Conservation (phyloP, 2,329 filamentous ascomycete species). For the Fusarium sp. region DNA sequence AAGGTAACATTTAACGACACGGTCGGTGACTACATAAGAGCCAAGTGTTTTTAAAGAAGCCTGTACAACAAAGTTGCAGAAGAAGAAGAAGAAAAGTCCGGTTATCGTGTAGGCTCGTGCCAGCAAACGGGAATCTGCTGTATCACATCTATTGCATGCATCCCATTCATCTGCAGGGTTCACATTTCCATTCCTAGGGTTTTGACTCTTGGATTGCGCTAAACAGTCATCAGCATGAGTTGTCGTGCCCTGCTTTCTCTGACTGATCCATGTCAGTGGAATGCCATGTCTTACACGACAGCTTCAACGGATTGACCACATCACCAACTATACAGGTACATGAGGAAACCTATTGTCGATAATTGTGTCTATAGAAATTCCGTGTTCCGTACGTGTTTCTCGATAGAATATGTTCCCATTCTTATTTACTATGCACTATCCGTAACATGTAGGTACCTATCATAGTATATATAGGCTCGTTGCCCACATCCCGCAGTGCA, state of each 20-base stretch:
- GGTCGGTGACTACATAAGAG: background rate
- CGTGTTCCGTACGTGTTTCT: background rate
- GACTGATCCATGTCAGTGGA: constrained; percentile 17
- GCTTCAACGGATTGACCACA: constrained; percentile 16
- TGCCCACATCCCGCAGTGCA: background rate
- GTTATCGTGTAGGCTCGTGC: constrained; percentile 23
- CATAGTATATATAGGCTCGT: no score
- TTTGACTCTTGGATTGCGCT: constrained; percentile 1
- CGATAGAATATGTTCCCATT: background rate
- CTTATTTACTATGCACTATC: background rate
- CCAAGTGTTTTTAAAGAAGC: background rate
- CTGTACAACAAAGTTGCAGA: constrained; percentile 15
- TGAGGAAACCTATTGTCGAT: background rate
- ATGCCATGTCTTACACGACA: constrained; percentile 31
- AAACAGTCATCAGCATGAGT: constrained; percentile 9
- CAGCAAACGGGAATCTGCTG: constrained; percentile 1
- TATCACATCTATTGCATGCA: background rate
- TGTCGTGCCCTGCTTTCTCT: constrained; percentile 12
- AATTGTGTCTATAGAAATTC: background rate
- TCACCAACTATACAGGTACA: background rate
- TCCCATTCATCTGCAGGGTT: constrained; percentile 25
- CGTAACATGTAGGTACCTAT: no score
- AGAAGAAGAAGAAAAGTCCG: constrained; percentile 20
- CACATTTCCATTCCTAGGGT: constrained; percentile 23
- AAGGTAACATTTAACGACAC: constrained; percentile 13